Percentiles rank a stretch among this genome's conserved stretches.
Evolutionary conservation across 306 rosid genomes (phyloP).

Genomic region (Gastrolobium bilobum): DNA sequence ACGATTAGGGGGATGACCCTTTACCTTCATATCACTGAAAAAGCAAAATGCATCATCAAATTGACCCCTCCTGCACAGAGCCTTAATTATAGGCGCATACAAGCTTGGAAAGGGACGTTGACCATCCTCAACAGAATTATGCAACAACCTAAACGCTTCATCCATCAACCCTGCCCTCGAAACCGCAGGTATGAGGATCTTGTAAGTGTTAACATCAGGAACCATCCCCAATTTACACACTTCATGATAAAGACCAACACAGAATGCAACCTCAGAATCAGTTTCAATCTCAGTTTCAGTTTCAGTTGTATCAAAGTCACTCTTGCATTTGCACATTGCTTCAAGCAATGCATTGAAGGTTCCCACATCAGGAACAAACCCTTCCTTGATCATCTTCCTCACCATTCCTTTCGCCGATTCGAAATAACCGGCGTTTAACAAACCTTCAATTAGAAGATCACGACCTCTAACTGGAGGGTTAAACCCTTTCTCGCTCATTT

Average conservation of each 20-base stretch:
- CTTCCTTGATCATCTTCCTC: constrained; percentile 76
- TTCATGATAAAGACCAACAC: constrained; percentile 65
- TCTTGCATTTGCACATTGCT: constrained; percentile 52
- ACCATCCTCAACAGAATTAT: constrained; percentile 76
- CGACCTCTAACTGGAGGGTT: constrained; percentile 90
- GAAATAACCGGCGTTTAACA: constrained; percentile 74
- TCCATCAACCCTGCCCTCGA: constrained; percentile 73
- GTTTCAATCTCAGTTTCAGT: no score
- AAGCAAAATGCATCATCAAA: constrained; percentile 95
- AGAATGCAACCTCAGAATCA: constrained; percentile 65
- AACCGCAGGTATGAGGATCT: constrained; percentile 73
- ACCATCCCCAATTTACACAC: constrained; percentile 69
- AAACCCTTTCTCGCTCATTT: constrained; percentile 85
- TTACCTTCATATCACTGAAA: constrained; percentile 85
- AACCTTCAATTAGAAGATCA: constrained; percentile 86
- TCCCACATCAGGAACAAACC: constrained; percentile 69
- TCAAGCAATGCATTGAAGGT: constrained; percentile 76
- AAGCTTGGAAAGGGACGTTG: constrained; percentile 78
- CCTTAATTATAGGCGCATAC: constrained; percentile 85
- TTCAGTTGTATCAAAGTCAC: no score
- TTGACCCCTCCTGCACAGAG: constrained; percentile 78
- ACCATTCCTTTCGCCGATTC: constrained; percentile 86
- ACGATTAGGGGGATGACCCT: constrained; percentile 92
- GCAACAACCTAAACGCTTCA: constrained; percentile 76
- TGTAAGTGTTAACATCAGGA: constrained; percentile 81